Evolutionary conservation across 1,284 basidiomycete genomes (phyloP), one percentile per base, ranked within the genome.

Genomic region (Singerocomus inundabilis): DNA sequence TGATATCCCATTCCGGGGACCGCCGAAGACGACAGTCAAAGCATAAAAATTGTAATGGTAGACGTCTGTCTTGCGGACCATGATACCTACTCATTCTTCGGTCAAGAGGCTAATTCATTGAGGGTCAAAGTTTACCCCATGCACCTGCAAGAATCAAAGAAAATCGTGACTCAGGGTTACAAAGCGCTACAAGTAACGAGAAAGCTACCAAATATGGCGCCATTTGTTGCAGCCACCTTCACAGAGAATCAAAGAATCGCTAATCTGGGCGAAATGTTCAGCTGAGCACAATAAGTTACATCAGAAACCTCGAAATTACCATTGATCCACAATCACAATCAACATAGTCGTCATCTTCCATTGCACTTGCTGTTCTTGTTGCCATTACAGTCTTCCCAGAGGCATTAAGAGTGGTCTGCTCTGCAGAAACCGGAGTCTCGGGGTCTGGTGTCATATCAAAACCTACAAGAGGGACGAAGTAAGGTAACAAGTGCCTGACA

Each of bases 21-120:
- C 72, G 74, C 38, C 73, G 79, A 40, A 86, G 72, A 38, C 84
- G 80, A 67, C 88, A 89, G 54, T 85, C 81, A 61, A 88, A 85
- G 65, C 86, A 89, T 24, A 76, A 58, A 53, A 86, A 89, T 40
- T 72, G 69, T 0, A 63, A 46, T 2, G 85, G 84, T 29, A 89
- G 70, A 16, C 81, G 77, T 26, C 64, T 54, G 57, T 88, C 87
- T 28, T 73, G 60, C 5, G 66, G 63, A 6, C 79, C 78, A 60
- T 89, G 84, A 63, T 80, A 91, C 24, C 85, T 87, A 28, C 34
- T 9, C 15, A n/a, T 26, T 54, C 21, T 48, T 45, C 47, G 46
- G 28, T 28, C 24, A 24, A 28, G 21, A 18, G n/a, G 12, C 31
- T 8, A 18, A 42, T 41, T 12, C 29, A 5, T 21, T 44, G 33